Evolutionary conservation across 78 protist genomes (phyloP).

Genomic region (Monosiga brevicollis): DNA sequence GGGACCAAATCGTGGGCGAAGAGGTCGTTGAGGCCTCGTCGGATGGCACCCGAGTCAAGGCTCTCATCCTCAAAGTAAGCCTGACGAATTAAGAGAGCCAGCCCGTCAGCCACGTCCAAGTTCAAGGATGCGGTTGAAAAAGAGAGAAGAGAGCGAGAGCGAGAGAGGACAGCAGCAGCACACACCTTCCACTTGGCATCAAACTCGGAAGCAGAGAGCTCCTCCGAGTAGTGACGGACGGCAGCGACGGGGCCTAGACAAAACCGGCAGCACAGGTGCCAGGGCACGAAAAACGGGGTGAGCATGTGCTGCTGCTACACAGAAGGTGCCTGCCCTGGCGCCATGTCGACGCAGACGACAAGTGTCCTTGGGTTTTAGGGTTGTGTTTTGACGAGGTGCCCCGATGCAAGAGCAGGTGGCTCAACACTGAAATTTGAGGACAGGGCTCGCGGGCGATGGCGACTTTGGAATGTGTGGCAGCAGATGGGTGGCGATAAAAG

Average conservation of each 20-base stretch:
- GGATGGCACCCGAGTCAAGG: not conserved
- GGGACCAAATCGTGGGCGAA: slow-evolving; percentile 39
- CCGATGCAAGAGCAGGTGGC: no score
- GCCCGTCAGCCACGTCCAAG: no score
- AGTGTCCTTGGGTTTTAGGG: not conserved
- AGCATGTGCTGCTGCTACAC: not conserved
- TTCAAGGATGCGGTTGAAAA: no score
- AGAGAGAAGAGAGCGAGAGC: no score
- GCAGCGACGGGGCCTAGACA: not conserved
- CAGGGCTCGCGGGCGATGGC: no score
- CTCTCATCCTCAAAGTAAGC: not conserved
- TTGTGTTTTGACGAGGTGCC: not conserved
- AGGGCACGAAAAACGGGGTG: not conserved
- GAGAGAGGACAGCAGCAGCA: no score
- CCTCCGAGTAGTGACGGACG: not conserved
- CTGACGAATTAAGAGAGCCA: no score
- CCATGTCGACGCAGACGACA: no score
- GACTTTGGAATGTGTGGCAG: no score
- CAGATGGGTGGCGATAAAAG: no score
- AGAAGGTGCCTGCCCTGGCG: no score
- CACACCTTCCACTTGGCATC: not conserved
- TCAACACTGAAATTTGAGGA: no score
- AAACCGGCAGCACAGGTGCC: not conserved
- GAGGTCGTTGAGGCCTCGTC: slow-evolving; percentile 27
- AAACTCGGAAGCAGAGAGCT: not conserved